A percentile compares a stretch with the other conserved stretches of the same genome.
Evolutionary conservation across 352 stramenopile species (phyloP).

Genomic region (Globisporangium megalacanthum): DNA sequence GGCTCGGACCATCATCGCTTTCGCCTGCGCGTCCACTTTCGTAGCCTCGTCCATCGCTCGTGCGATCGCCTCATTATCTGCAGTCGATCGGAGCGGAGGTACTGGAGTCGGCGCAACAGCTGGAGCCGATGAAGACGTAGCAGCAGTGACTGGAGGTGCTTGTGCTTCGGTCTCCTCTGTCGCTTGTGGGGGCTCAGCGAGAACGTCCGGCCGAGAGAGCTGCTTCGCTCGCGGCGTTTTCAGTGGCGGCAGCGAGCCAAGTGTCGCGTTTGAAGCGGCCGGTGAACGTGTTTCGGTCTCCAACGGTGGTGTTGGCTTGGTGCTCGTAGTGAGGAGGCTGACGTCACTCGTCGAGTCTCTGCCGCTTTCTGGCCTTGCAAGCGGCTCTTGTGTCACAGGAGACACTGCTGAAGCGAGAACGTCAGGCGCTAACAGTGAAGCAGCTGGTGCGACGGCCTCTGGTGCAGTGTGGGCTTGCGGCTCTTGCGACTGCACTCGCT

Average conservation of each 20-base stretch:
- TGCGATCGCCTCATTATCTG: conserved; percentile 21
- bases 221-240: conserved; percentile 11
- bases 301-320: neutral
- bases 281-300: neutral
- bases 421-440: neutral
- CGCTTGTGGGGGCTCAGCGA: conserved; percentile 7
- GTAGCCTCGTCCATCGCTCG: conserved; percentile 42
- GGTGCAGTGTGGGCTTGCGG: neutral
- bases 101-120: neutral
- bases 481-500: conserved; percentile 9
- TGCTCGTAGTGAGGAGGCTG: too few relatives aligned
- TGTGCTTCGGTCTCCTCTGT: neutral
- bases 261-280: neutral
- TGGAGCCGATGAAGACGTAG: neutral
- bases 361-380: neutral
- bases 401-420: neutral
- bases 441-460: neutral
- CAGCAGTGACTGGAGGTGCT: neutral
- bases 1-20: conserved; percentile 70
- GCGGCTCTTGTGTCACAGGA: too few relatives aligned
- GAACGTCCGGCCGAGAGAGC: conserved; percentile 7
- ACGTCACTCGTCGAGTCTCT: neutral
- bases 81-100: neutral
- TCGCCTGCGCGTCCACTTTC: conserved; percentile 55
- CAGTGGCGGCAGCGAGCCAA: conserved; percentile 9